Conservation (phyloP, 176 grass and related monocot genomes). For the Themeda triandra region DNA sequence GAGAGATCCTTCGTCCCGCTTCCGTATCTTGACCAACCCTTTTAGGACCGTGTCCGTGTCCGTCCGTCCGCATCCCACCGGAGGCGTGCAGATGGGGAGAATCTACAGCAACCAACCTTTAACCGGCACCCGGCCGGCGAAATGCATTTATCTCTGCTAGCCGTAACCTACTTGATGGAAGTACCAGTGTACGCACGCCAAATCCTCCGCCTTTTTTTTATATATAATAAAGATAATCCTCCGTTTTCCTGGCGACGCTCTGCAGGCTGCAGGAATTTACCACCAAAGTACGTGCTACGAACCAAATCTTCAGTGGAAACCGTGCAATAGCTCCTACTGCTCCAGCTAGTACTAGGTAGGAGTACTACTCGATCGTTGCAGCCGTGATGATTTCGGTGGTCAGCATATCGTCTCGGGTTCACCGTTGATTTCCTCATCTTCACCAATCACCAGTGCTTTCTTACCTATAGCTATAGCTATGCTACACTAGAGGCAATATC, state of each 20-base stretch:
- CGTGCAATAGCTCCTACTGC: neutral
- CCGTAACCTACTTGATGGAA: neutral
- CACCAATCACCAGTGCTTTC: neutral
- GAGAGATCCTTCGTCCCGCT: neutral
- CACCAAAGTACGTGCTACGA: conserved; percentile 24
- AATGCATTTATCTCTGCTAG: neutral
- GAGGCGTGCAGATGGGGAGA: conserved; percentile 11
- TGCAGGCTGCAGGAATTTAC: no score
- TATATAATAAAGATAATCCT: no score
- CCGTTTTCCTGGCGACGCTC: neutral
- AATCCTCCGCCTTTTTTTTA: no score
- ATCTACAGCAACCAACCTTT: neutral
- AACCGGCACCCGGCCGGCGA: no score
- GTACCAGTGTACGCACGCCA: neutral
- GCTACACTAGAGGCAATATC: neutral
- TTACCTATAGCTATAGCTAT: no score
- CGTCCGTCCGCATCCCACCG: neutral
- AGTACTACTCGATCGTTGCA: neutral
- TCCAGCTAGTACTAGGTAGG: no score
- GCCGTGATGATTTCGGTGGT: neutral
- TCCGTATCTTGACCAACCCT: conserved; percentile 39
- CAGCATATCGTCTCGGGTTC: neutral
- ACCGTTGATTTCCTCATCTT: neutral
- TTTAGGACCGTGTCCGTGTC: neutral
- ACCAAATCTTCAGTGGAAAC: conserved; percentile 19